Conservation (phyloP, 2,329 filamentous ascomycete genomes). For the Exophiala bonariae region DNA sequence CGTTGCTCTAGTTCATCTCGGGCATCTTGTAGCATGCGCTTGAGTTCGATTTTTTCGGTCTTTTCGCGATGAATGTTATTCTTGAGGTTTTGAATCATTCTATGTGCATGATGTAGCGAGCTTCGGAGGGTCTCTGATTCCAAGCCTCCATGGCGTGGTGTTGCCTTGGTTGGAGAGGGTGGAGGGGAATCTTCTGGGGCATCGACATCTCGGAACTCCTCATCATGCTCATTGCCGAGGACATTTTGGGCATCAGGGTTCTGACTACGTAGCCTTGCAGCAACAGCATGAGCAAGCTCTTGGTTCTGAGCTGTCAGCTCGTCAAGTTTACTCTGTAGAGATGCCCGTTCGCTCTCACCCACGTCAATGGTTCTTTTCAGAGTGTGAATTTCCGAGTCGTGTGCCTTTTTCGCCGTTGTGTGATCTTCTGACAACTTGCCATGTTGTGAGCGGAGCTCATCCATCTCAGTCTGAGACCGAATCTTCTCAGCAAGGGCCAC, state of each 20-base stretch:
- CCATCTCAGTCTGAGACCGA: slow-evolving; percentile 77
- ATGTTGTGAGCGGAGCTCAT: slow-evolving; percentile 80
- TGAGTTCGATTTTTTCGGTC: slow-evolving; percentile 95
- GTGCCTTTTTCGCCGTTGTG: slow-evolving; percentile 71
- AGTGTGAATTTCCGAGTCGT: slow-evolving; percentile 83
- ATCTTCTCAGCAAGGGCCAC: slow-evolving; percentile 73
- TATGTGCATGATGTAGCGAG: slow-evolving; percentile 88
- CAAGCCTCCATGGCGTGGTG: slow-evolving; percentile 85
- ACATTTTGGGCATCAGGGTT: slow-evolving; percentile 48
- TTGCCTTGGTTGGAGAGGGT: slow-evolving; percentile 85
- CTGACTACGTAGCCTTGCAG: slow-evolving; percentile 67
- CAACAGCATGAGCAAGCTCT: slow-evolving; percentile 82
- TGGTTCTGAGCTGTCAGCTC: slow-evolving; percentile 87
- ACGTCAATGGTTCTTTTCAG: slow-evolving; percentile 77
- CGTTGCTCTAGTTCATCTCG: slow-evolving; percentile 83
- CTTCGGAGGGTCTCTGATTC: slow-evolving; percentile 95
- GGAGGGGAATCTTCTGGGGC: slow-evolving; percentile 91
- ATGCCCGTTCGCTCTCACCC: slow-evolving; percentile 75
- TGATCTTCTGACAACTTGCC: slow-evolving; percentile 81
- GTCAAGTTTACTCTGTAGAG: slow-evolving; percentile 80
- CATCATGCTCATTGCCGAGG: slow-evolving; percentile 58
- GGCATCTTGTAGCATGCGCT: slow-evolving; percentile 91
- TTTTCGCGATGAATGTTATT: slow-evolving; percentile 96
- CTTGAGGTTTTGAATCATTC: slow-evolving; percentile 94
- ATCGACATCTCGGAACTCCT: slow-evolving; percentile 63